Base-by-base conservation (phyloP, 129 eudicot species). In the Rutidosis leptorrhynchoides region DNA sequence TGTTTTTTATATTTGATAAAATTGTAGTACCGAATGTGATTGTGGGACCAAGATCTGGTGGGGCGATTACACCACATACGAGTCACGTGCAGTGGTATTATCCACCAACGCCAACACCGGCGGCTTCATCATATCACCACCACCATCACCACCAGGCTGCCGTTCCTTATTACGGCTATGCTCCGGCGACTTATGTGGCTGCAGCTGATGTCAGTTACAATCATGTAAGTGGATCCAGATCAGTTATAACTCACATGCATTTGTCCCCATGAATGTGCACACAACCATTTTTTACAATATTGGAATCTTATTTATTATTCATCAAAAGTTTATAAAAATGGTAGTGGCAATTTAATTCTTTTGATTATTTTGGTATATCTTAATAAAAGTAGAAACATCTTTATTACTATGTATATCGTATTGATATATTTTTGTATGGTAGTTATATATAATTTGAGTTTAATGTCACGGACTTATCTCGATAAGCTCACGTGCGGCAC, bases 21-120 rank as follows among this genome's bases (percentile, higher is more conserved):
- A 15, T 40, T 65, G 78, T 65, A 83, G 96, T 83, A 33, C 80
- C 81, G 48, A 85, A 78, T 61, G 82, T 78, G 67, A 78, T 76
- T 43, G 82, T 74, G 71, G 94, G 94, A 15, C 87, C 94, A 33
- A 79, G 90, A 83, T 83, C 86, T 46, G 78, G 78, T 21, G 58
- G 87, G 24, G 55, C 91, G 19, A 60, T 75, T 25, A 75, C 79
- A 35, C 68, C 95, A 26, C 78, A 94, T 42, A 80, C 75, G 20
- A 77, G 55, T 55, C 96, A 85, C 72, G 84, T 92, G 87, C 98
- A 81, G 67, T 92, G 98, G 98, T 92, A 83, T 58, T 88, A 88
- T 54, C 89, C 96, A 15, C 83, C 79, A 43, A 55, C 87, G 28
- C 83, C 83, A 8, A 69, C 83, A 33, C 75, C 91, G 22, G 77